Conservation (phyloP, 495 filamentous ascomycete species). For the Penicillium pancosmium region DNA sequence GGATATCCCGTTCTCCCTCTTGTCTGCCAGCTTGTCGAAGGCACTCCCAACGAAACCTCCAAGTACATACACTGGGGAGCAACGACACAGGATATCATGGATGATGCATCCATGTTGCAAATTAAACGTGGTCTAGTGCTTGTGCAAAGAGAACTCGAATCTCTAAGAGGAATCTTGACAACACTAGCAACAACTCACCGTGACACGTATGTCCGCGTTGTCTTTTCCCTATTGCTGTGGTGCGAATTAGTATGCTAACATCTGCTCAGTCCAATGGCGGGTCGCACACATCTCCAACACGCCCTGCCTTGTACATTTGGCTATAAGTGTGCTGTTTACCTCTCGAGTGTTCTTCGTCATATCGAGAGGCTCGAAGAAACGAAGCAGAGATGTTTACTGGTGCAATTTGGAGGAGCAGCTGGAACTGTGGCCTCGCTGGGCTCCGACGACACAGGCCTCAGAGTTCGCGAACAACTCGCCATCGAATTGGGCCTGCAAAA, state of each 20-base stretch:
- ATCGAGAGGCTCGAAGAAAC: conserved; percentile 6
- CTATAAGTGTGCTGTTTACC: conserved; percentile 14
- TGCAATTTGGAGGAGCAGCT: conserved; percentile 45
- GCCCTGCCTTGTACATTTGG: conserved; percentile 34
- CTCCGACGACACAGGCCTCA: conserved; percentile 23
- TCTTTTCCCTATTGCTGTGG: background rate
- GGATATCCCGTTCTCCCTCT: conserved; percentile 53
- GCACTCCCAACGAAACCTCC: conserved; percentile 19
- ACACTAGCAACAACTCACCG: conserved; percentile 35
- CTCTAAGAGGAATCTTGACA: conserved; percentile 29
- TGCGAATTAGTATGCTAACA: background rate
- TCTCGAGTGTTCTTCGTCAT: conserved; percentile 10
- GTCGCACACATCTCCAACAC: conserved; percentile 51
- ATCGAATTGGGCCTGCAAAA: conserved; percentile 34
- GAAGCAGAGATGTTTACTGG: conserved; percentile 9
- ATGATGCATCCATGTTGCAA: conserved; percentile 46
- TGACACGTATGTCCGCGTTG: conserved; percentile 15
- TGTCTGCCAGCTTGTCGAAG: conserved; percentile 37
- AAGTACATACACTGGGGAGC: conserved; percentile 56
- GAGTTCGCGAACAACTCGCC: conserved; percentile 38
- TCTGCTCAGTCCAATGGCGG: conserved; percentile 48
- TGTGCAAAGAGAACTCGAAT: conserved; percentile 34
- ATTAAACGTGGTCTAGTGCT: conserved; percentile 43
- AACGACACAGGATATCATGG: conserved; percentile 53
- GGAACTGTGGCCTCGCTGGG: conserved; percentile 42